A percentile compares a stretch with the other conserved stretches of the same genome.
Conservation (phyloP, 768 basidiomycete species). For the Mycena latifolia region DNA sequence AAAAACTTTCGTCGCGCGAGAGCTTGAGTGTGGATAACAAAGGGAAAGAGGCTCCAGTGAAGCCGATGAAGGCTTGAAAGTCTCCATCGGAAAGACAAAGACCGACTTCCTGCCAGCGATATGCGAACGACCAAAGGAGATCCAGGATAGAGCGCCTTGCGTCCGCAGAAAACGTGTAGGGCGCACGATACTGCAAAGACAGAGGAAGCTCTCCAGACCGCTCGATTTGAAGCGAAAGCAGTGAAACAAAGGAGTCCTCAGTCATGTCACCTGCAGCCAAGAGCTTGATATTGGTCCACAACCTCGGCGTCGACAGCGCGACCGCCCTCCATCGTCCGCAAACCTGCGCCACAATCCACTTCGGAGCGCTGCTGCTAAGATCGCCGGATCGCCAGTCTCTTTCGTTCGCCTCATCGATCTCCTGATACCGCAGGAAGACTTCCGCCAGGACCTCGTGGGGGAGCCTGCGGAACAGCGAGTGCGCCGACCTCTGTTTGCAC, state of each 20-base stretch:
- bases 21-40: not conserved
- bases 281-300: not conserved
- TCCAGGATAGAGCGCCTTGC: not conserved
- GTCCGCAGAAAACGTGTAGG: not conserved
- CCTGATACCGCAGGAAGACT: not conserved
- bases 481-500: too few species aligned
- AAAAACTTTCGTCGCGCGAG: too few species aligned
- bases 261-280: too few species aligned
- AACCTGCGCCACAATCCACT: constrained; percentile 1
- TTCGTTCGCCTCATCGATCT: too few species aligned
- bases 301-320: constrained; percentile 10
- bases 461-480: too few species aligned
- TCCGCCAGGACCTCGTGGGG: not conserved
- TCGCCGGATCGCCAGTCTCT: too few species aligned
- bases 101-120: constrained; percentile 6
- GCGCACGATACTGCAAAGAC: not conserved
- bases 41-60: constrained; percentile 1
- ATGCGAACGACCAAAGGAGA: constrained; percentile 3
- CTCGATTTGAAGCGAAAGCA: constrained; percentile 10
- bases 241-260: not conserved
- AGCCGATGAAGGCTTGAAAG: not conserved
- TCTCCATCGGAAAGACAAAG: not conserved
- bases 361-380: too few species aligned
- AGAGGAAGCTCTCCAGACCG: not conserved
- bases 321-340: constrained; percentile 4